Evolutionary conservation across 208 protist species (phyloP), one percentile per base, ranked within the genome.

Genomic region (Crithidia brevicula): DNA sequence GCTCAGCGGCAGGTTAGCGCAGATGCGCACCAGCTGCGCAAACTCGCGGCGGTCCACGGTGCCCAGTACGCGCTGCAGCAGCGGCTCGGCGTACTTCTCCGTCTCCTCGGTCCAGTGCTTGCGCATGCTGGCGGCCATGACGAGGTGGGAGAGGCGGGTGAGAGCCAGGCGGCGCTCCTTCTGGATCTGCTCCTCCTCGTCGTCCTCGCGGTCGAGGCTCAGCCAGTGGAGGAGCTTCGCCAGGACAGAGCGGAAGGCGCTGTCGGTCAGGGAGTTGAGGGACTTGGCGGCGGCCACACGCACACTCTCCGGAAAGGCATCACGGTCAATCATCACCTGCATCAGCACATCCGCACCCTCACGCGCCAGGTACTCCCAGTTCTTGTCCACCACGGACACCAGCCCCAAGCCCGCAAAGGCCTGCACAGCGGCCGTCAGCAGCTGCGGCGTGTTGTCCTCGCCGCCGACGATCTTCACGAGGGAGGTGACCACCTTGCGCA

Each of bases 191-290:
- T 79, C 83, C 56, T 85, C 87, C 1, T 91, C 87, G 53, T 96
- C 92, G 9, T 82, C 77, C 72, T 95, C 92, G 46, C 88, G 89
- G 54, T 92, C 85, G 36, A 94, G 83, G 50, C 85, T 93, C 20
- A 96, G 64, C 89, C 86, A 96, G 74, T 94, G 89, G 16, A 96
- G 56, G 36, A 96, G 77, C 79, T 96, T 96, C 46, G 83, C 88
- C 25, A 92, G 76, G 30, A 94, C 85, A 11, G 81, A 78, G 46
- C 81, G 79, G 52, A 96, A 92, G 49, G 87, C 86, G 47, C 71
- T 89, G 46, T 52, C 63, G 3, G 83, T 85, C n/a, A 96, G 79
- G 8, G 80, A 57, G 75, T 95, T 83, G 22, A 96, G 74, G 27
- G 83, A 81, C 74, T 88, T 87, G 22, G 62, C 66, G 3, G 92